Evolutionary conservation across 2,329 filamentous ascomycete species (phyloP).

Genomic region (Teratosphaeria nubilosa): DNA sequence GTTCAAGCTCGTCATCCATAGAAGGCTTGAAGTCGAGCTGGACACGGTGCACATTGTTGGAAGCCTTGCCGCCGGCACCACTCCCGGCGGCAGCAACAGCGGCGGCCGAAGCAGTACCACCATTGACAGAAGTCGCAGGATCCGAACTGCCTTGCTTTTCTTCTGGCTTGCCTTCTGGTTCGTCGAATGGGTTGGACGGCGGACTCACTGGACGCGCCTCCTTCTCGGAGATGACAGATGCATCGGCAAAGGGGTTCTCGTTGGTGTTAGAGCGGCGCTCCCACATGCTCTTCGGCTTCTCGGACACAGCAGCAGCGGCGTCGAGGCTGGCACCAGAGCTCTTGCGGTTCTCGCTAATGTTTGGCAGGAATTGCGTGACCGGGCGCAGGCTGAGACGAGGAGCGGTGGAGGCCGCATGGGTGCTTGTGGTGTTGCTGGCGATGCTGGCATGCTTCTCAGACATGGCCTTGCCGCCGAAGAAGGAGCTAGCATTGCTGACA

Average conservation of each 20-base stretch:
- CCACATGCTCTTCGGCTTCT: conserved; percentile 27
- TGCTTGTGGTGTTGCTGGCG: conserved; percentile 26
- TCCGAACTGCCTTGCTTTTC: conserved; percentile 8
- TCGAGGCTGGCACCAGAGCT: conserved; percentile 26
- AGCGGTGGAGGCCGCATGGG: conserved; percentile 45
- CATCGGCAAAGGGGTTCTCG: conserved; percentile 29
- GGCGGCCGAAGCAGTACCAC: conserved; percentile 27
- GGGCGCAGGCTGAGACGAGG: conserved; percentile 80
- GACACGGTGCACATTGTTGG: conserved; percentile 72
- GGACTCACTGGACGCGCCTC: conserved; percentile 14
- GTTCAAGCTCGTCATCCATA: conserved; percentile 80
- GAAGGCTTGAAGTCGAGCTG: conserved; percentile 90
- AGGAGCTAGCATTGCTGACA: conserved; percentile 17
- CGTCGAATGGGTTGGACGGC: conserved; percentile 22
- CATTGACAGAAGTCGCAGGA: conserved; percentile 17
- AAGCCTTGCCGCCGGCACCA: conserved; percentile 29
- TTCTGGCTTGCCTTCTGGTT: conserved; percentile 12
- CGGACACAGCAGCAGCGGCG: conserved; percentile 13
- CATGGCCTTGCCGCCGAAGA: conserved; percentile 9
- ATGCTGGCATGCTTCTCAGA: conserved; percentile 17
- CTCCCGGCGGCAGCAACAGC: conserved; percentile 31
- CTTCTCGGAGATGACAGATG: conserved; percentile 17
- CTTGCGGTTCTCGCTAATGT: conserved; percentile 40
- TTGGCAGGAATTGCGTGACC: conserved; percentile 71
- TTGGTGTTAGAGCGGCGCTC: conserved; percentile 26